Evolutionary conservation across 768 basidiomycete species (phyloP), one percentile per base, ranked within the genome.

Genomic region (Collybia mongolica): DNA sequence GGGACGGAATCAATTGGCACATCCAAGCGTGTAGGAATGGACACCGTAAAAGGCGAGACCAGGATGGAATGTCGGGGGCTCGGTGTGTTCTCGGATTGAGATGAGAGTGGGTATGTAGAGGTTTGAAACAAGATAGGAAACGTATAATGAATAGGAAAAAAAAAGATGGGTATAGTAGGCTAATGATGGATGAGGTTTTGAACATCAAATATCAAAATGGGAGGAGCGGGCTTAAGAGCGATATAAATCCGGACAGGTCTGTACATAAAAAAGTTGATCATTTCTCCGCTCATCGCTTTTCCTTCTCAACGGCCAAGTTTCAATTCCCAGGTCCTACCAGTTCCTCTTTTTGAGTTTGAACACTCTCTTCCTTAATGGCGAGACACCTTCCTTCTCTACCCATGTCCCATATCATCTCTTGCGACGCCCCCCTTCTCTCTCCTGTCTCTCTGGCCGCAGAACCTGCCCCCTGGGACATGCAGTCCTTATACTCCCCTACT

Each of bases 331-430:
- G 2, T 11, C 44, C 44, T 49, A 54, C 53, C 50, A 26, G 24
- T 26, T n/a, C 52, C 14, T 32, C 11, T 12, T 3, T 32, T 9
- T 9, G 32, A 36, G 15, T 17, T 47, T 48, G 46, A 54, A 54
- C 51, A 45, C 52, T 55, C 52, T 53, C 37, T 47, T 46, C 46
- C 41, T 39, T 46, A 56, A 64, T 65, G 62, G 55, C 60, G 50
- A 58, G 56, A 43, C 70, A 32, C 11, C 32, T 68, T 38, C 66
- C 69, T 40, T 56, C 71, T 53, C 65, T 75, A 44, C 62, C 75
- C 59, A 80, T 83, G 76, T 80, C 82, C 57, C 76, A 81, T 55
- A 73, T 85, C 61, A 79, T 82, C 61, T 70, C 79, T 45, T 60
- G 64, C 56, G 84, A 88, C 70, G 75, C 79, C 35, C 73, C 79